Percentiles rank a stretch among this genome's conserved stretches.
phyloP scores from a whole-genome alignment of 257 asterid species.

The Hygrophila difformis region DNA sequence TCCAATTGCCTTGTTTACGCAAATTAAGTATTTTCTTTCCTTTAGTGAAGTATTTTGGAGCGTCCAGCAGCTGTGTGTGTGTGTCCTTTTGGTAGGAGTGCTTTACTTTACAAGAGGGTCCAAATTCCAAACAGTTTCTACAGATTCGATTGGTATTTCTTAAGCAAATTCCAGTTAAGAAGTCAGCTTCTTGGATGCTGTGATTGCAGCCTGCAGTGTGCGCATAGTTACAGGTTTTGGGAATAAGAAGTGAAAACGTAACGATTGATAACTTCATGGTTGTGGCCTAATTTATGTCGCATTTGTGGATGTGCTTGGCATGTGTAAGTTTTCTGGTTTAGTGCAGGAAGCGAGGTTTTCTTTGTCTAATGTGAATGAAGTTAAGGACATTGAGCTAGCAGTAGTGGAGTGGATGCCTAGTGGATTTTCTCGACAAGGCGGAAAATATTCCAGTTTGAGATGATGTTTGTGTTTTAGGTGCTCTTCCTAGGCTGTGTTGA shows the following conservation, averaged over 20 bases:
- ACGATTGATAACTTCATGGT: conserved; percentile 62
- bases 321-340: conserved; percentile 75
- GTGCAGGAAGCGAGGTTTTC: conserved; percentile 54
- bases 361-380: conserved; percentile 49
- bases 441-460: conserved; percentile 68
- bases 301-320: conserved; percentile 67
- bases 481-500: conserved; percentile 82
- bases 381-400: conserved; percentile 45
- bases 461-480: conserved; percentile 71
- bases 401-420: conserved; percentile 88
- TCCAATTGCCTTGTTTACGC: too few species aligned
- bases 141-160: conserved; percentile 39
- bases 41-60: too few species aligned
- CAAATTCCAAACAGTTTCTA: too few species aligned
- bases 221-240: conserved; percentile 39
- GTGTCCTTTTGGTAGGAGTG: too few species aligned
- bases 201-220: conserved; percentile 63
- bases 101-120: too few species aligned
- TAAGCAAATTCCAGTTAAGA: conserved; percentile 38
- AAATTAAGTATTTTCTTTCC: too few species aligned
- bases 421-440: conserved; percentile 85
- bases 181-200: conserved; percentile 66
- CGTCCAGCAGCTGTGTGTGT: too few species aligned
- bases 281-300: conserved; percentile 67
- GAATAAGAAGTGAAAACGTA: conserved; percentile 42